Evolutionary conservation across 768 basidiomycete species (phyloP), one percentile per base, ranked within the genome.

Genomic region (Clitopilus hobsonii): DNA sequence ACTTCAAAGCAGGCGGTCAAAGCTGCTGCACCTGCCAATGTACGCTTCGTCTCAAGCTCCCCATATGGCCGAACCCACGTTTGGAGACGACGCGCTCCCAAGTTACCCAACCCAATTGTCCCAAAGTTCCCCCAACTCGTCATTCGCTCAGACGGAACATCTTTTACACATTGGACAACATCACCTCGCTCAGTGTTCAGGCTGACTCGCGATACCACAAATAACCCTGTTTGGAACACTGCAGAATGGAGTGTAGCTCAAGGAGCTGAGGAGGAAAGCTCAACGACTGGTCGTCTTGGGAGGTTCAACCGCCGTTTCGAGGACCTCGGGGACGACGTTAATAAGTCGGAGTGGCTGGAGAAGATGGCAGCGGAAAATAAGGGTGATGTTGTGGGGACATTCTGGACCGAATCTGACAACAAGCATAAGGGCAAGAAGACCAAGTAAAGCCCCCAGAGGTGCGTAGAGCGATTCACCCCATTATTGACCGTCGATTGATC

Each of bases 121-220:
- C 90, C 91, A 28, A 88, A 88, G 59, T 96, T 88, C 69, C 88
- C 91, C 2, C 92, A 94, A 69, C 82, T 78, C 59, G 89, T 96
- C 57, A 80, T 91, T 55, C 85, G 90, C 60, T 85, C 92, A 0
- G 94, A 96, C 72, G 94, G 94, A 10, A 88, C 90, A 24, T 90
- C 89, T 0, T 93, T 91, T 67, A 84, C 82, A 4, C 90, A 94
- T 61, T 89, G 88, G 81, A 91, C 89, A 11, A 95, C 94, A 1
- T 92, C 93, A 0, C 94, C 94, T 0, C 85, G 85, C 5, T 86
- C 88, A 3, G 68, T 82, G 30, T 80, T 92, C 47, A 82, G 85
- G 30, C 76, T 95, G 48, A 90, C 93, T 18, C 84, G 93, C 38
- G 94, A 96, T 63, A 86, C 90, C 50, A 91, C 89, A 14, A 97